phyloP scores from a whole-genome alignment of 768 basidiomycete genomes.

The Melanogaster broomeanus region DNA sequence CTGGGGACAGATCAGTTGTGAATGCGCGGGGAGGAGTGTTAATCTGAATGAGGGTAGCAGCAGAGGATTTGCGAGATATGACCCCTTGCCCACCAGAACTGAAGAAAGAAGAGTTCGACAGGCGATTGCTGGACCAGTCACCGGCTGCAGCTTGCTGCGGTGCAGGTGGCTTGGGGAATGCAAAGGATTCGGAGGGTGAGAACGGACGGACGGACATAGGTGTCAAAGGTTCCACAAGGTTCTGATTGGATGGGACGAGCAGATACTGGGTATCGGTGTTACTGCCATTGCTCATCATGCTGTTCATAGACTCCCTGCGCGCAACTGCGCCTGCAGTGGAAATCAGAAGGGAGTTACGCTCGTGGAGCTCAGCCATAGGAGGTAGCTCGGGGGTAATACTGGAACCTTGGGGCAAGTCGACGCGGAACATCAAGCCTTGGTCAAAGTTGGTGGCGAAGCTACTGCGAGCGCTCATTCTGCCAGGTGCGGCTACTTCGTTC shows the following conservation, averaged over 20 bases:
- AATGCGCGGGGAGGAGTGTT: slow-evolving; percentile 16
- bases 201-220: slow-evolving; percentile 69
- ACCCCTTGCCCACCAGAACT: background rate
- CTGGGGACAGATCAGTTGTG: slow-evolving; percentile 11
- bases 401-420: slow-evolving; percentile 17
- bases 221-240: slow-evolving; percentile 30
- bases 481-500: slow-evolving; percentile 16
- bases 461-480: slow-evolving; percentile 45
- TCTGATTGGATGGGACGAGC: slow-evolving; percentile 25
- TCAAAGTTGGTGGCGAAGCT: slow-evolving; percentile 69
- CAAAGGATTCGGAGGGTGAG: slow-evolving; percentile 65
- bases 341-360: slow-evolving; percentile 27
- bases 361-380: slow-evolving; percentile 57
- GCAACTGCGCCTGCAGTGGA: slow-evolving; percentile 24
- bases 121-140: background rate
- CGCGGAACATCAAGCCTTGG: slow-evolving; percentile 33
- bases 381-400: slow-evolving; percentile 42
- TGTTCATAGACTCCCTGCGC: slow-evolving; percentile 42
- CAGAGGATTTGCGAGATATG: slow-evolving; percentile 13
- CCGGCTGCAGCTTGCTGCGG: background rate
- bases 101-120: background rate
- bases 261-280: slow-evolving; percentile 45
- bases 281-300: slow-evolving; percentile 37
- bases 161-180: slow-evolving; percentile 67
- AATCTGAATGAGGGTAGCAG: slow-evolving; percentile 18